phyloP scores from a whole-genome alignment of 306 rosid species.

The Lathyrus oleraceus region DNA sequence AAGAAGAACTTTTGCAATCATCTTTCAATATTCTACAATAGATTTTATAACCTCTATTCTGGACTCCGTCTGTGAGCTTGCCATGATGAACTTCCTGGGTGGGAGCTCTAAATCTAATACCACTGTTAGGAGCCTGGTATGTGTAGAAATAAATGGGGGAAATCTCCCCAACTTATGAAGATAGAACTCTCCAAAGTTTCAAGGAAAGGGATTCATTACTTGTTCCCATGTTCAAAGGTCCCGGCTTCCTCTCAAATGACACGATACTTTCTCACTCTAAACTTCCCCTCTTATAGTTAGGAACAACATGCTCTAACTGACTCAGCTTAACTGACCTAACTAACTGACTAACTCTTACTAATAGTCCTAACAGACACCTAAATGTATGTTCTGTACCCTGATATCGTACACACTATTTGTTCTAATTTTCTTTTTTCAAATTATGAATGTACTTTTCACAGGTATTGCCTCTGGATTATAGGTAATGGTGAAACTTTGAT shows the following conservation, averaged over 20 bases:
- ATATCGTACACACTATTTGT: background rate
- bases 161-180: background rate
- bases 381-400: conserved; percentile 3
- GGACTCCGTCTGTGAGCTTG: background rate
- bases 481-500: conserved; percentile 52
- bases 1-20: background rate
- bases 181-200: background rate
- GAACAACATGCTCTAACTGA: background rate
- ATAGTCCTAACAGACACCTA: background rate
- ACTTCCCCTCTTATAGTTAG: background rate
- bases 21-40: background rate
- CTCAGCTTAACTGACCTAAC: background rate
- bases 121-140: background rate
- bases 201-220: background rate
- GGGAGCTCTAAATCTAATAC: background rate
- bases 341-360: background rate
- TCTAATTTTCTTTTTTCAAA: background rate
- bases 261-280: background rate
- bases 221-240: background rate
- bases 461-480: conserved; percentile 63
- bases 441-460: conserved; percentile 5
- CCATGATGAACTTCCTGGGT: background rate
- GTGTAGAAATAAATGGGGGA: background rate
- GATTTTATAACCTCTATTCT: conserved; percentile 4
- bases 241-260: background rate